phyloP scores from a whole-genome alignment of 176 grass and related monocot genomes.

The Oryza meyeriana region DNA sequence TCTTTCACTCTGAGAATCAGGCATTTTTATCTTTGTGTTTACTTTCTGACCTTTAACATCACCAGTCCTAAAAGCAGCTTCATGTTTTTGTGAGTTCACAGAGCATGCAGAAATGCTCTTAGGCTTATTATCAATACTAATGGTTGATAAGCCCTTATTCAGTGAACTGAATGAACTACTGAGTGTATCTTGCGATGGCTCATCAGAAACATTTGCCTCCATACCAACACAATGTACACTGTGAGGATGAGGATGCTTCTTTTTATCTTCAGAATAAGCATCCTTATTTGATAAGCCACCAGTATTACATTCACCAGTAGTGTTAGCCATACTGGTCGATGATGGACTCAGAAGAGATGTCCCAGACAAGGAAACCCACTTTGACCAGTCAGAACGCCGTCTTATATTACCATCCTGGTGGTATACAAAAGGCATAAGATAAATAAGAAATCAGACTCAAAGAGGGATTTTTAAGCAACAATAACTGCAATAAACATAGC shows the following conservation, averaged over 20 bases:
- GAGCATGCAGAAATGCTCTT: slow-evolving; percentile 22
- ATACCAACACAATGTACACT: slow-evolving; percentile 10
- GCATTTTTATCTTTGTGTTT: slow-evolving; percentile 34
- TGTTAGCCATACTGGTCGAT: slow-evolving; percentile 38
- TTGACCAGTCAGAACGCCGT: slow-evolving; percentile 61
- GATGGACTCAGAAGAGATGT: slow-evolving; percentile 33
- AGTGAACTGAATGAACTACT: slow-evolving; percentile 16
- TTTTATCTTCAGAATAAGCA: slow-evolving; percentile 37
- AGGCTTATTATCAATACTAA: slow-evolving; percentile 28
- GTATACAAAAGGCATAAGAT: slow-evolving; percentile 14
- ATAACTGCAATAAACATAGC: slow-evolving; percentile 13
- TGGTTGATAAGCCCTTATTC: slow-evolving; percentile 35
- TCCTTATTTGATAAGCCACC: slow-evolving; percentile 28
- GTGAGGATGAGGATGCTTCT: slow-evolving; percentile 29
- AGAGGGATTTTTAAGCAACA: neutral
- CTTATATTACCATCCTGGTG: slow-evolving; percentile 67
- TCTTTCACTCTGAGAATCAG: slow-evolving; percentile 32
- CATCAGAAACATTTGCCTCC: slow-evolving; percentile 30
- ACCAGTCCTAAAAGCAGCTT: slow-evolving; percentile 19
- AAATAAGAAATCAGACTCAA: neutral
- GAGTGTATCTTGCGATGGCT: slow-evolving; percentile 21
- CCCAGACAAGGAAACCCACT: slow-evolving; percentile 44
- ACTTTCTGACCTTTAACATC: slow-evolving; percentile 39
- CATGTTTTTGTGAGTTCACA: slow-evolving; percentile 33
- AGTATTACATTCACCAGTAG: slow-evolving; percentile 26